A percentile compares a stretch with the other conserved stretches of the same genome.
Evolutionary conservation across 129 eudicot species (phyloP).

Genomic region (Helianthus annuus): HanXRQr2.0-SUNRISE NC_035449.2:24117289-24117788

Average conservation of each 20-base stretch:
- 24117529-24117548: conserved; percentile 79
- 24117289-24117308: neutral
- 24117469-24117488: conserved; percentile 67
- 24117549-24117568: conserved; percentile 57
- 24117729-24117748: conserved; percentile 42
- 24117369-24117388: neutral
- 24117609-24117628: conserved; percentile 47
- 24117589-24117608: conserved; percentile 80
- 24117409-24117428: neutral
- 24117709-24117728: conserved; percentile 59
- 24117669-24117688: neutral
- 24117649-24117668: too few species aligned
- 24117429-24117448: conserved; percentile 15
- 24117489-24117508: conserved; percentile 71
- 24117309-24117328: neutral
- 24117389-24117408: conserved; percentile 3
- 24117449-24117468: conserved; percentile 69
- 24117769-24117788: conserved; percentile 49
- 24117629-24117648: too few species aligned
- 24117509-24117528: conserved; percentile 84
- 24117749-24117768: conserved; percentile 55
- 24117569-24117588: conserved; percentile 72
- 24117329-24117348: conserved; percentile 11
- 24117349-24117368: conserved; percentile 12
- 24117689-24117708: conserved; percentile 43